Evolutionary conservation across 1,284 basidiomycete genomes (phyloP), one percentile per base, ranked within the genome.

Genomic region (Trametes polyzona): DNA sequence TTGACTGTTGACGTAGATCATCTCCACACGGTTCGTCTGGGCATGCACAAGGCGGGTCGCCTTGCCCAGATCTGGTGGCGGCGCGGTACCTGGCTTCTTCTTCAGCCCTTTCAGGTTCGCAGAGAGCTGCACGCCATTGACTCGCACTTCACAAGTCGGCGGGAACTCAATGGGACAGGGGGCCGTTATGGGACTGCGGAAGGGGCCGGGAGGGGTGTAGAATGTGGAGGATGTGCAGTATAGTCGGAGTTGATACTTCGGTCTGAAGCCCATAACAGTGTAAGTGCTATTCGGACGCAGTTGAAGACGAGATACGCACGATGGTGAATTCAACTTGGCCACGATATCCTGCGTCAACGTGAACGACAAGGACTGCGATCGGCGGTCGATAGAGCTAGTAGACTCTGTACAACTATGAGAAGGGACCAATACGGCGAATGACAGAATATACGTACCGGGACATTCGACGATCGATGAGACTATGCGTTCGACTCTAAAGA

Each of bases 11-110:
- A 93, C 89, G 73, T 98, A 97, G 5, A 94, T 84, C 78, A 98
- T 87, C 61, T 93, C 90, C 9, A 97, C 77, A 27, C 83, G 83
- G 67, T 93, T 94, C 56, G 77, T 73, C 24, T 80, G 74, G 17
- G 72, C 74, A 0, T 77, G 72, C 39, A 71, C 72, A 26, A 80
- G 71, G 54, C 83, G 78, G 7, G 88, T 74, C 47, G 81, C 75
- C 70, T 83, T 87, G 35, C 83, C 83, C 35, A 98, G 74, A 69
- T 96, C 90, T 10, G 95, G 89, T 0, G 95, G 95, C 17, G 95
- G 94, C 1, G 95, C 93, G 48, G 93, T 97, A 0, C 95, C 95
- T n/a, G 95, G 90, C 69, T 95, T 96, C 74, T 97, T 97, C 79
- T 97, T 96, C 66, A 98, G 76, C 2, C 96, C 96, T 69, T 95